A percentile compares a stretch with the other conserved stretches of the same genome.
Evolutionary conservation across 164 flowering plant genomes (phyloP).

Genomic region (Vitis rupestris): DNA sequence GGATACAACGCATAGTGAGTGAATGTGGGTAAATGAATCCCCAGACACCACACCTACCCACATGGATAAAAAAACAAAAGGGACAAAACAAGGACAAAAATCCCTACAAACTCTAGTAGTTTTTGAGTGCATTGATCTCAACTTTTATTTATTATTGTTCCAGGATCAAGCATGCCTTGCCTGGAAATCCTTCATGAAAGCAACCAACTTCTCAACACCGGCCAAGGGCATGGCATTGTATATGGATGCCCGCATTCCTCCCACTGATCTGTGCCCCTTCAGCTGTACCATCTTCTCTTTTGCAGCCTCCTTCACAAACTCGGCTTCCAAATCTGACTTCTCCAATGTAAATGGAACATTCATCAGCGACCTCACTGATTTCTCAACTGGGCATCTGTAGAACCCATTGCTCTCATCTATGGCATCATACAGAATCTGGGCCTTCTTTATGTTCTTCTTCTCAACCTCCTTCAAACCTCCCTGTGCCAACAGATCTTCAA

Average conservation of each 20-base stretch:
- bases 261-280: slow-evolving; percentile 96
- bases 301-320: slow-evolving; percentile 83
- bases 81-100: neutral
- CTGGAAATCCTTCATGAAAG: slow-evolving; percentile 96
- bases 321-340: slow-evolving; percentile 81
- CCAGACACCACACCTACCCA: too few relatives aligned
- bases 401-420: slow-evolving; percentile 87
- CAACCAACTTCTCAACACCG: slow-evolving; percentile 93
- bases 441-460: slow-evolving; percentile 85
- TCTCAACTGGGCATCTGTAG: slow-evolving; percentile 87
- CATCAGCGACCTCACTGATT: slow-evolving; percentile 92
- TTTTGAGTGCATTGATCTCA: neutral
- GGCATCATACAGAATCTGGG: slow-evolving; percentile 61
- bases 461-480: slow-evolving; percentile 87
- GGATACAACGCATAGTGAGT: too few relatives aligned
- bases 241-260: slow-evolving; percentile 96
- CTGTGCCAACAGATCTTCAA: slow-evolving; percentile 47
- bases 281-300: slow-evolving; percentile 93
- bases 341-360: slow-evolving; percentile 94
- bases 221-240: slow-evolving; percentile 97
- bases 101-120: neutral
- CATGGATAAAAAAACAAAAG: neutral
- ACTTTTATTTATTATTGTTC: too few relatives aligned
- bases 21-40: too few relatives aligned
- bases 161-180: slow-evolving; percentile 59